A percentile compares a stretch with the other conserved stretches of the same genome.
Conservation (phyloP, 192 early-diverging fungal genomes). For the Backusella parvicylindrica region DNA sequence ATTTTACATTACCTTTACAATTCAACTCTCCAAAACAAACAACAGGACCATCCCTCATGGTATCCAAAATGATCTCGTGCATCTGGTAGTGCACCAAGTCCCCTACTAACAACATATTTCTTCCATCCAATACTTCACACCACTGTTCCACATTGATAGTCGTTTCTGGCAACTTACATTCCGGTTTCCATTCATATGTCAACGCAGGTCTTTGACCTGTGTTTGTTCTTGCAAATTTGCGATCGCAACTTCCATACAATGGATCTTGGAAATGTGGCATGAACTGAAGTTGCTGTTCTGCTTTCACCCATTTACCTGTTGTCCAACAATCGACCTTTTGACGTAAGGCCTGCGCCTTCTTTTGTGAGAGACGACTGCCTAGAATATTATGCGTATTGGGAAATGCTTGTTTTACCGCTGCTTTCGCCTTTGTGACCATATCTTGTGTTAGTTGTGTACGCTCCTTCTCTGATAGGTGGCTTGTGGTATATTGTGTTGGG, state of each 20-base stretch:
- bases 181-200: slow-evolving; percentile 24
- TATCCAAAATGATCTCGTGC: slow-evolving; percentile 51
- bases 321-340: slow-evolving; percentile 26
- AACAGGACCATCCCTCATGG: slow-evolving; percentile 47
- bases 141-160: slow-evolving; percentile 13
- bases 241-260: slow-evolving; percentile 26
- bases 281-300: neutral
- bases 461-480: neutral
- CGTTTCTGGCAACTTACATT: neutral
- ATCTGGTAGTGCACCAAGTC: slow-evolving; percentile 49
- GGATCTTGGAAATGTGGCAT: slow-evolving; percentile 33
- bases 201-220: neutral
- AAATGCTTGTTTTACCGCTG: neutral
- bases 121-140: slow-evolving; percentile 35
- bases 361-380: neutral
- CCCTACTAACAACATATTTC: slow-evolving; percentile 46
- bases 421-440: neutral
- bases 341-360: neutral
- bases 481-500: neutral
- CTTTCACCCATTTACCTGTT: slow-evolving; percentile 19
- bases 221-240: slow-evolving; percentile 3
- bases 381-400: neutral
- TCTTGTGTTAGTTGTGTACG: neutral
- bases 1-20: slow-evolving; percentile 37
- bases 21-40: slow-evolving; percentile 53